Evolutionary conservation across 805 yeast species (phyloP), one percentile per base, ranked within the genome.

Genomic region (Candida quercuum): DNA sequence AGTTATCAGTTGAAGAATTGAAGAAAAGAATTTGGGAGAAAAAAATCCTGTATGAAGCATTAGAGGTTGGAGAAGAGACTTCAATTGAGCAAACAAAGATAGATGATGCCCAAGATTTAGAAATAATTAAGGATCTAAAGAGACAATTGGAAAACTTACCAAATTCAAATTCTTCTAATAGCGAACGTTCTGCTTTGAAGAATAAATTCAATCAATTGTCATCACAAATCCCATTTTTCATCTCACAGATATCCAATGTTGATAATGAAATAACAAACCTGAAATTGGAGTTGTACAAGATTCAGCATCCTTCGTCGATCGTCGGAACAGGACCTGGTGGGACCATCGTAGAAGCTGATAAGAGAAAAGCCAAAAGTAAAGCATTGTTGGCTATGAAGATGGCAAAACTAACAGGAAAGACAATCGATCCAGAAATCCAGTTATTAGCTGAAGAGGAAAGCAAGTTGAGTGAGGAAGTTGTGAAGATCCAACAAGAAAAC

Each of bases 341-440:
- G 10, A 77, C 78, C 45, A 72, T 87, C 9, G 88, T 96, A 3
- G 96, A 86, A 18, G 61, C 74, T 7, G 97, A 89, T 55, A 73
- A 84, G 41, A 74, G 83, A 39, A 83, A 84, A 50, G 89, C 89
- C 31, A 80, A 76, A 48, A 78, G 86, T 30, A 81, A 84, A 54
- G 89, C 89, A 28, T 62, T 79, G 40, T 67, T 93, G 48, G 79
- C 80, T 45, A 82, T 87, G 25, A 74, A 95, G 44, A 88, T 91
- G 95, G 94, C 96, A 17, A 86, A 91, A 12, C 69, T 91, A 49
- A 89, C 97, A 0, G 96, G 96, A 1, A 82, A 79, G 51, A 67
- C 76, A 12, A 60, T 72, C 6, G 69, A 72, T 17, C 52, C 56
- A 4, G 46, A 36, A 13, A 29, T 50, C 27, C 63, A 64, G 19